Evolutionary conservation across 495 filamentous ascomycete genomes (phyloP), one percentile per base, ranked within the genome.

Genomic region (Penicillium arizonense): DNA sequence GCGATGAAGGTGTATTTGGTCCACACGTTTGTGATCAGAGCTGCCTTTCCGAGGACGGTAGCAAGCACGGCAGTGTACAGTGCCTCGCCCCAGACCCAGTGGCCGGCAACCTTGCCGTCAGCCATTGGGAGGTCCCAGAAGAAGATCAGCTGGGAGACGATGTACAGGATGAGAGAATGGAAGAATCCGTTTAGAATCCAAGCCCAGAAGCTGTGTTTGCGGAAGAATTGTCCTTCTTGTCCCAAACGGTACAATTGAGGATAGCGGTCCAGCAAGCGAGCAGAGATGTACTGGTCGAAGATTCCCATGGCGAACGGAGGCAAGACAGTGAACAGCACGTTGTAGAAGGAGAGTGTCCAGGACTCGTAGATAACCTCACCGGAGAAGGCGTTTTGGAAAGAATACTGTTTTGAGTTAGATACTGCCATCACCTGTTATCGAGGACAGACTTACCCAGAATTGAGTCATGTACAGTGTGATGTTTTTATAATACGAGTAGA

Each of bases 401-500:
- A 88, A 68, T 95, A 98, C 88, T 90, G 46, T 14, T 38, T 14
- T 26, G 41, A 28, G 58, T 84, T 67, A 84, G 70, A 33, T 13
- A 28, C 23, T n/a, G 46, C 24, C 47, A 38, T 44, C 1, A 20
- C 14, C 33, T 16, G 11, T 2, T 28, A 13, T 26, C 26, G 14
- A 39, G 10, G 39, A 37, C 20, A 13, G 26, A 72, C 85, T 73
- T 75, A 89, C 86, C 93, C 95, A 99, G 69, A 99, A 99, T 68
- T 99, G 95, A 61, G 95, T 99, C 86, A 97, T 94, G 73, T 96
- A 97, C 38, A 99, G 77, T 3, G 91, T 87, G 58, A 97, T 96
- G 73, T 99, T 99, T 78, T 99, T 99, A 78, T 99, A 99, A 67
- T 96, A 99, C 1, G 94, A 97, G 71, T 97, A 99, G 38, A 99